Conservation (phyloP, 495 filamentous ascomycete genomes). For the Sphaerosporella brunnea region DNA sequence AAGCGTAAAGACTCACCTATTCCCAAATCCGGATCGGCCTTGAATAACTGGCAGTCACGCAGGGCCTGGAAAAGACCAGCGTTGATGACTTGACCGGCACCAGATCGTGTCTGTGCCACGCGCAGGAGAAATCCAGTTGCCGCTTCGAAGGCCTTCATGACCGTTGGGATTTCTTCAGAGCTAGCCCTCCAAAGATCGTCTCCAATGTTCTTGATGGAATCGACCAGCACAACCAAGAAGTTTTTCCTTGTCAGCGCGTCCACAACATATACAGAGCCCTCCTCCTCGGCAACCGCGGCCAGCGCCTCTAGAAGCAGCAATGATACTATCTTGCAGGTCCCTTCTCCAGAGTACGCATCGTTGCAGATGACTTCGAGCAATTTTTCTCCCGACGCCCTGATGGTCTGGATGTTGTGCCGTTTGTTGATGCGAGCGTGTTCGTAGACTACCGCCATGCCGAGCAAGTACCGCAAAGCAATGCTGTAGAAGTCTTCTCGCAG, state of each 20-base stretch:
- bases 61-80: constrained; percentile 76
- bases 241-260: constrained; percentile 69
- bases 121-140: constrained; percentile 69
- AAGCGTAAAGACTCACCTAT: too few relatives aligned
- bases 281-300: constrained; percentile 45
- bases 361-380: constrained; percentile 78
- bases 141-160: constrained; percentile 51
- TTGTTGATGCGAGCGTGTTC: constrained; percentile 30
- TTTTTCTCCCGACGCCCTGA: constrained; percentile 58
- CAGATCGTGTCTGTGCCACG: constrained; percentile 58
- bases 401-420: constrained; percentile 51
- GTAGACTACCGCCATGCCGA: constrained; percentile 42
- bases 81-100: constrained; percentile 65
- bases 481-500: constrained; percentile 72
- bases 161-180: constrained; percentile 37
- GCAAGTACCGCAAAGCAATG: constrained; percentile 70
- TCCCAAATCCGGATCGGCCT: constrained; percentile 83
- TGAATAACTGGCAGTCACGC: constrained; percentile 61
- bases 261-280: constrained; percentile 50
- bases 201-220: constrained; percentile 56
- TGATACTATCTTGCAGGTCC: constrained; percentile 62
- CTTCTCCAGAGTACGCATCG: constrained; percentile 74
- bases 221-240: constrained; percentile 75
- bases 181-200: constrained; percentile 39
- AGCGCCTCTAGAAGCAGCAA: constrained; percentile 56